phyloP scores from a whole-genome alignment of 768 basidiomycete species.

The Suillus fuscotomentosus region DNA sequence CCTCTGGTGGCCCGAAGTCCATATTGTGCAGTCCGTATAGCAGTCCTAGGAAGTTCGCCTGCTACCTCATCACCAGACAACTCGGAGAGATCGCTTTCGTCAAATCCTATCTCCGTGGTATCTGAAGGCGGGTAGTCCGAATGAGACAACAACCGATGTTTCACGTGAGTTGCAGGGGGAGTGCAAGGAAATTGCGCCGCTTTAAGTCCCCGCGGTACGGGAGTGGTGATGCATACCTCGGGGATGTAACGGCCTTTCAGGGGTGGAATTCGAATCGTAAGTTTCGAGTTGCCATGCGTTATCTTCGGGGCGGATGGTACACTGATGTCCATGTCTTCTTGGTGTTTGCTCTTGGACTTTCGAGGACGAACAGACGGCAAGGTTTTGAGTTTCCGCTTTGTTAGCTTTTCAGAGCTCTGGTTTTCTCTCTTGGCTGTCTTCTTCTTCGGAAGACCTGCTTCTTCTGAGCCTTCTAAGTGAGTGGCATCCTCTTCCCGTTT shows the following conservation, averaged over 20 bases:
- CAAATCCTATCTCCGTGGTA: conserved; percentile 12
- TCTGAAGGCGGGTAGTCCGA: conserved; percentile 23
- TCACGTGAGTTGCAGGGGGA: conserved; percentile 21
- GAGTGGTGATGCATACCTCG: conserved; percentile 17
- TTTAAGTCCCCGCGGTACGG: conserved; percentile 11
- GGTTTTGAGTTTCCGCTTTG: conserved; percentile 23
- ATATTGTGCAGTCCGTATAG: conserved; percentile 17
- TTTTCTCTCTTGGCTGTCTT: conserved; percentile 21
- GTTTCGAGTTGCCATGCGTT: neutral
- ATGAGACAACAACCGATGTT: conserved; percentile 16
- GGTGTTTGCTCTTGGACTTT: conserved; percentile 25
- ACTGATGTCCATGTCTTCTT: neutral
- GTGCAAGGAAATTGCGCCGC: conserved; percentile 16
- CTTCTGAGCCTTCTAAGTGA: conserved; percentile 5
- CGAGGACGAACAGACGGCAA: conserved; percentile 26
- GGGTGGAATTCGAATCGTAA: neutral
- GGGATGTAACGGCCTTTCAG: neutral
- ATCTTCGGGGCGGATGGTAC: neutral
- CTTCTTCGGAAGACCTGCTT: conserved; percentile 5
- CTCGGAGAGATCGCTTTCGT: conserved; percentile 28
- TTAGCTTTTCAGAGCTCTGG: conserved; percentile 12
- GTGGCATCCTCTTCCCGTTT: conserved; percentile 51
- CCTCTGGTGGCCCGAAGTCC: conserved; percentile 9
- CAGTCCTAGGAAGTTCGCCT: conserved; percentile 25
- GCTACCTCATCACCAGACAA: conserved; percentile 15